phyloP scores from a whole-genome alignment of 1,284 basidiomycete species.

The Inonotus hispidus region DNA sequence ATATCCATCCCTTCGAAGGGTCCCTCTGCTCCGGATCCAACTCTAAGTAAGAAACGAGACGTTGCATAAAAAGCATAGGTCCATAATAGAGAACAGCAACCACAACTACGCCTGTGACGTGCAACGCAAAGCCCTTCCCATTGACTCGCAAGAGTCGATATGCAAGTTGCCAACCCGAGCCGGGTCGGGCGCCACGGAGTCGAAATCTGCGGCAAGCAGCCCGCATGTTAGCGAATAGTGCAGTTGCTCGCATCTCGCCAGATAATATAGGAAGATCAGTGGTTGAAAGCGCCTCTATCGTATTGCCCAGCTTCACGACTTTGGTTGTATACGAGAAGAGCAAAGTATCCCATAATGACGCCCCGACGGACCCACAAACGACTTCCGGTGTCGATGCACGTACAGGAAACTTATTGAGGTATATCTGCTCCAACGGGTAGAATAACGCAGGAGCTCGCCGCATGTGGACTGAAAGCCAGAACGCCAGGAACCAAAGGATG shows the following conservation, averaged over 20 bases:
- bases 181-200: constrained; percentile 37
- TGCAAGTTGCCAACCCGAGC: constrained; percentile 57
- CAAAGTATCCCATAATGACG: constrained; percentile 54
- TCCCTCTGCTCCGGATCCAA: background rate
- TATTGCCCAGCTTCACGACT: constrained; percentile 77
- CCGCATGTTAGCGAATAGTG: constrained; percentile 48
- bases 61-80: constrained; percentile 41
- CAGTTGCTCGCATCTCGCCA: constrained; percentile 61
- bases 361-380: constrained; percentile 49
- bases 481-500: constrained; percentile 42
- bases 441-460: constrained; percentile 70
- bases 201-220: constrained; percentile 34
- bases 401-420: constrained; percentile 62
- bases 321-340: constrained; percentile 81
- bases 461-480: constrained; percentile 48
- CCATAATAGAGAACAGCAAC: constrained; percentile 41
- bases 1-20: constrained; percentile 25
- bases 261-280: constrained; percentile 80
- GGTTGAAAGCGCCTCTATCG: constrained; percentile 68
- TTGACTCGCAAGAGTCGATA: constrained; percentile 23
- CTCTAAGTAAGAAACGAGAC: constrained; percentile 41
- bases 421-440: constrained; percentile 65
- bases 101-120: constrained; percentile 32
- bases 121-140: constrained; percentile 21
- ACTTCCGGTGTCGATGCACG: constrained; percentile 40